These are phyloP conservation scores for Sequoia sempervirens DNA, from an alignment of 75 land plant species.

Conservation along the genomic window DNA sequence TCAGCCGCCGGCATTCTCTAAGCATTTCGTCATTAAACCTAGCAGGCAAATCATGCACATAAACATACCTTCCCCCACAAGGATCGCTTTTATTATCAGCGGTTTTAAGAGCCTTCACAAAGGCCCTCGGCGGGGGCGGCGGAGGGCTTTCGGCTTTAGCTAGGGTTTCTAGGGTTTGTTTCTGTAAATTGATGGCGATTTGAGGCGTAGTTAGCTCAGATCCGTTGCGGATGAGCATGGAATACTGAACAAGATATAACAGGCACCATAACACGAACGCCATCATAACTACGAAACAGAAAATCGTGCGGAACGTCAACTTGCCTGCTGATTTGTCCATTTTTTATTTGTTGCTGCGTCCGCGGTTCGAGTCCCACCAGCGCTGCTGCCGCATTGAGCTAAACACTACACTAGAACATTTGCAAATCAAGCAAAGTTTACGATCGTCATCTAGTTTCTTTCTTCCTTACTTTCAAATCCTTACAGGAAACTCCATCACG, in stretches of 20 bases:
- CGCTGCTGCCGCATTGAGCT: neutral
- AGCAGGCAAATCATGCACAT: slow-evolving; percentile 69
- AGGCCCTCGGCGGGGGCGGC: neutral
- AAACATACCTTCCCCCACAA: slow-evolving; percentile 87
- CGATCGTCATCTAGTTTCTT: neutral
- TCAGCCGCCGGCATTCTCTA: slow-evolving; percentile 38
- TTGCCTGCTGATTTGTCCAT: slow-evolving; percentile 1
- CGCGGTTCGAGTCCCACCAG: slow-evolving; percentile 1
- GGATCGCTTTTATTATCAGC: slow-evolving; percentile 56
- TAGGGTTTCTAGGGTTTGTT: neutral
- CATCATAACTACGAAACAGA: neutral
- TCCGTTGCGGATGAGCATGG: neutral
- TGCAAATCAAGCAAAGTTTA: neutral
- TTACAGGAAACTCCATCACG: neutral
- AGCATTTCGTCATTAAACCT: slow-evolving; percentile 84
- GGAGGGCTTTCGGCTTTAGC: neutral
- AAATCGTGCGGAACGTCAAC: neutral
- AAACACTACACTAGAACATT: neutral
- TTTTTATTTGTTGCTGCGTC: neutral
- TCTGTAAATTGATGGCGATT: neutral
- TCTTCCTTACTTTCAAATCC: neutral
- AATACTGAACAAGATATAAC: neutral
- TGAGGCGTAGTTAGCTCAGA: neutral
- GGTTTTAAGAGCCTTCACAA: slow-evolving; percentile 44
- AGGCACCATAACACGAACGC: neutral